Conservation (phyloP, 306 rosid species). For the Rosa persica region DNA sequence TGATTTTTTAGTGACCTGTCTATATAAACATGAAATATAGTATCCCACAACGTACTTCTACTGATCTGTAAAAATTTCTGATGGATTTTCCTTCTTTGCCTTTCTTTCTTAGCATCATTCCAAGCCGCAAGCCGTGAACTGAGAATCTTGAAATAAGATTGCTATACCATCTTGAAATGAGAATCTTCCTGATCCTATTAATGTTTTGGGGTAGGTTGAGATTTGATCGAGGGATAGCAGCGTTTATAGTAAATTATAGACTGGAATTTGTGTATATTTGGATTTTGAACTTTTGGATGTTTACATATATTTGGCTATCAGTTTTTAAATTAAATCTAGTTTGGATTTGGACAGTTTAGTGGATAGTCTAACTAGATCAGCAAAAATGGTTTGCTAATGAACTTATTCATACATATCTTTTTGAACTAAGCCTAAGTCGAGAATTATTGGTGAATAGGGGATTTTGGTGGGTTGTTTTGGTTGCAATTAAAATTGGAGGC, state of each 20-base stretch:
- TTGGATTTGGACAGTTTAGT: constrained; percentile 21
- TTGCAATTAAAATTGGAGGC: neutral
- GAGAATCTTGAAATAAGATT: constrained; percentile 75
- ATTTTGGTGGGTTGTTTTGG: neutral
- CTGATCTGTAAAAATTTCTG: constrained; percentile 13
- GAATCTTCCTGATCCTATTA: constrained; percentile 32
- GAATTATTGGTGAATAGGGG: neutral
- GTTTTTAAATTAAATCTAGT: constrained; percentile 29
- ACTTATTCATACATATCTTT: neutral
- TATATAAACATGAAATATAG: constrained; percentile 9
- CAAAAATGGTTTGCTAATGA: neutral
- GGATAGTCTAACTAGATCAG: neutral
- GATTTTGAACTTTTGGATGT: constrained; percentile 37
- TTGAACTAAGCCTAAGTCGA: neutral
- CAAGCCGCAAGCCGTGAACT: constrained; percentile 96
- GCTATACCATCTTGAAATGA: constrained; percentile 53
- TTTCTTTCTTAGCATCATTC: constrained; percentile 61
- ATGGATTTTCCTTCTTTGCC: constrained; percentile 11
- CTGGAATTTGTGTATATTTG: constrained; percentile 25
- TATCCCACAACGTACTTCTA: constrained; percentile 1
- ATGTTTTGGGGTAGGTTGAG: constrained; percentile 34
- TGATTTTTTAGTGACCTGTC: constrained; percentile 10
- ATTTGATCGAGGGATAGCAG: constrained; percentile 41
- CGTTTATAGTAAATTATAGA: constrained; percentile 30
- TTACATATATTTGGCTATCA: constrained; percentile 28